phyloP scores from a whole-genome alignment of 2,329 filamentous ascomycete genomes.

The Diaporthe humulicola region DNA sequence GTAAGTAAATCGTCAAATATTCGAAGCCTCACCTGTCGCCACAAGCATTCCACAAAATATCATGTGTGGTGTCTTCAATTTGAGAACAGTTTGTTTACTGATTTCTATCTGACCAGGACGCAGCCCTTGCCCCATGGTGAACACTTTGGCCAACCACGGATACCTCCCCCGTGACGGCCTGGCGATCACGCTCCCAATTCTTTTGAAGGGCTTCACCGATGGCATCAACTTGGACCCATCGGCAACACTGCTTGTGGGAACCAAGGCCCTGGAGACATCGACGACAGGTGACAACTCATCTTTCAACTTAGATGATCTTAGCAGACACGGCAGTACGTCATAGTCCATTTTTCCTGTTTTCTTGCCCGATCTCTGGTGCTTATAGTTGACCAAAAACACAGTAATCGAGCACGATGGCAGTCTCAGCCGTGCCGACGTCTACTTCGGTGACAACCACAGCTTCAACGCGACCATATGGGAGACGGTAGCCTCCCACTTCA shows the following conservation, averaged over 20 bases:
- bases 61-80: neutral
- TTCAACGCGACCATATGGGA: constrained; percentile 48
- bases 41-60: too few species aligned
- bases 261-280: constrained; percentile 40
- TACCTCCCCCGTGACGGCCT: constrained; percentile 23
- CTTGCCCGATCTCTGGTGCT: neutral
- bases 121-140: constrained; percentile 28
- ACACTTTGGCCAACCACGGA: constrained; percentile 22
- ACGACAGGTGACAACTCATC: constrained; percentile 47
- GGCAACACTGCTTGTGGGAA: constrained; percentile 19
- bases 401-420: constrained; percentile 53
- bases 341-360: neutral
- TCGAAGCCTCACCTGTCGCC: too few species aligned
- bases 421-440: constrained; percentile 48
- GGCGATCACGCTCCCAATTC: neutral
- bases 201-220: constrained; percentile 4
- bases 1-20: neutral
- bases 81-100: neutral
- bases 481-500: constrained; percentile 42
- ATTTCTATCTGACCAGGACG: neutral
- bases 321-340: constrained; percentile 43
- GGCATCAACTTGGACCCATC: constrained; percentile 18
- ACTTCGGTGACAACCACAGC: constrained; percentile 48
- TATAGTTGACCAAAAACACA: constrained; percentile 20
- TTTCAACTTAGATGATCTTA: constrained; percentile 48